Percentiles rank a stretch among this genome's conserved stretches.
Evolutionary conservation across 2,329 filamentous ascomycete species (phyloP).

Genomic region (Ophiosphaerella korrae): DNA sequence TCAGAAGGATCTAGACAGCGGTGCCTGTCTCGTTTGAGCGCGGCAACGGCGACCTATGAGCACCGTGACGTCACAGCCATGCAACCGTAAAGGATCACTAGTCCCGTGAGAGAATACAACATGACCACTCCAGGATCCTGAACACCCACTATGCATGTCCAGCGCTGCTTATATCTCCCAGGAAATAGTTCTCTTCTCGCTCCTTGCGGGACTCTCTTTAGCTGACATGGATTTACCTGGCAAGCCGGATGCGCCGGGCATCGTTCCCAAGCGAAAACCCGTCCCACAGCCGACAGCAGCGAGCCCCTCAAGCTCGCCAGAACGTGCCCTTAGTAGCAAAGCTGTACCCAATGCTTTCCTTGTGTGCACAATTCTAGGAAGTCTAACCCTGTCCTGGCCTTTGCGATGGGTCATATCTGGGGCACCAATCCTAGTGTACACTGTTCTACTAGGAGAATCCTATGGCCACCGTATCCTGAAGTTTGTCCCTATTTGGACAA

Average conservation of each 20-base stretch:
- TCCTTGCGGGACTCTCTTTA: neutral
- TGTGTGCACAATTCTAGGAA: constrained; percentile 9
- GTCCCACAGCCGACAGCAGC: constrained; percentile 9
- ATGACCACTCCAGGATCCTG: neutral
- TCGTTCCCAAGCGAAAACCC: constrained; percentile 15
- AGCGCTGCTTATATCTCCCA: neutral
- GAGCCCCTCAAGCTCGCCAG: constrained; percentile 6
- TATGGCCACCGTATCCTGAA: constrained; percentile 50
- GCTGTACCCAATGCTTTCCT: constrained; percentile 21
- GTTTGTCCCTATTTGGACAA: constrained; percentile 53
- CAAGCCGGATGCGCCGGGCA: constrained; percentile 8
- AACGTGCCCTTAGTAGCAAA: constrained; percentile 17
- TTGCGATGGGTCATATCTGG: constrained; percentile 51
- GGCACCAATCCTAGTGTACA: constrained; percentile 46
- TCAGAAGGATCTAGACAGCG: neutral
- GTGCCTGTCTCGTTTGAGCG: constrained; percentile 8
- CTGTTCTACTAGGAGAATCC: constrained; percentile 43
- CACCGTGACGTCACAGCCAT: constrained; percentile 16
- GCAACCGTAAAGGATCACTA: constrained; percentile 4
- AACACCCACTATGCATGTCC: neutral
- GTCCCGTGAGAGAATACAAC: constrained; percentile 1
- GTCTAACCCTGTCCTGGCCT: constrained; percentile 22
- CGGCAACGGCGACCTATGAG: constrained; percentile 1
- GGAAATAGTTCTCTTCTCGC: neutral
- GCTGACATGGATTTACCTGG: constrained; percentile 13